Base-by-base conservation (phyloP, 2,329 filamentous ascomycete genomes). In the Penicillium sp. region DNA sequence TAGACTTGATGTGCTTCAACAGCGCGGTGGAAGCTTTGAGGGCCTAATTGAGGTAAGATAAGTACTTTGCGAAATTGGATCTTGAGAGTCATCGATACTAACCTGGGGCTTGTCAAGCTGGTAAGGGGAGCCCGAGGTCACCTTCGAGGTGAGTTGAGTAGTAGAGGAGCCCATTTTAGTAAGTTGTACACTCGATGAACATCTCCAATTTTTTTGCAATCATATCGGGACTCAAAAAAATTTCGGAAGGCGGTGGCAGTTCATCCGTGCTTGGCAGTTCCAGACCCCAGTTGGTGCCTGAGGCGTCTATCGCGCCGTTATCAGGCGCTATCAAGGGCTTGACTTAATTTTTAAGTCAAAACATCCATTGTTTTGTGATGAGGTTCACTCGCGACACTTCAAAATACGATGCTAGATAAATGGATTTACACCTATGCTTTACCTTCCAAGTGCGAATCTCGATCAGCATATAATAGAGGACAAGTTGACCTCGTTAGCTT, bases 1-100 rank as follows among this genome's bases (percentile, higher is more conserved):
- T 75, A 30, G 77, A 77, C 69, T 81, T 80, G 67, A 85, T 83
- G 67, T 84, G 81, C 64, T 77, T 73, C 61, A 86, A 72, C 48
- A 88, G 78, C 26, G 84, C 84, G 56, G 78, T 80, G 37, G 83
- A 82, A 59, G 85, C 85, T 74, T 80, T 81, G 58, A 82, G 71
- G 50, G 84, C 83, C 76, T 87, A 43, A 25, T 53, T 47, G 17
- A 30, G 37, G 7, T 45, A 40, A 67, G 43, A 52, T 41, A 57
- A 45, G 61, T 51, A 58, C 57, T 63, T 56, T 60, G 55, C 33
- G 56, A 47, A 7, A 31, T 38, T 54, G 11, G 33, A n/a, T 51
- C 44, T 47, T 16, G 17, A 36, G 7, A 44, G 31, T 31, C 30
- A 38, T 35, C 16, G 22, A 26, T 11, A 63, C 67, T 43, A 65